Base-by-base conservation (phyloP, 106 monocot species). In the Amphibolis antarctica region DNA sequence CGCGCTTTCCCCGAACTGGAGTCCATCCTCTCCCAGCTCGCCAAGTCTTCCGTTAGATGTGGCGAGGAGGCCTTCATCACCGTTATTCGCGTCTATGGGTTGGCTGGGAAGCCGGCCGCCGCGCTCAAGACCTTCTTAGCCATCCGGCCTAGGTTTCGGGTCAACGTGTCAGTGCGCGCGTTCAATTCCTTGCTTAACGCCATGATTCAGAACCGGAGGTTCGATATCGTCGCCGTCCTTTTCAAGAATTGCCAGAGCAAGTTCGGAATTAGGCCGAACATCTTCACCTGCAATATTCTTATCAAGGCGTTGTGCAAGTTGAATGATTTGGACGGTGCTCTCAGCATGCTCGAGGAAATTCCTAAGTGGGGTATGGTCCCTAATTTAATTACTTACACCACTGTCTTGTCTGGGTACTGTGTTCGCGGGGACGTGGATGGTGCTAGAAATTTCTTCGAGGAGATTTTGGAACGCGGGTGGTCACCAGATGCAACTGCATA, bases 181-280 rank as follows among this genome's bases (percentile, higher is more conserved):
- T 77, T 93, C 78, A 93, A 88, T 73, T 80, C 82, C 28, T 78
- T 93, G 65, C 88, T 93, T 62, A 78, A 85, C 56, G 83, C 85
- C 51, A 80, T 93, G 83, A 48, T 93, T 15, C 78, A 73, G 63
- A 80, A 78, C 75, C 75, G 63, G 18, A 75, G 80, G 18, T 58
- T 73, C 70, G 49, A 68, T 25, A 69, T 88, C 55, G 88, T 73
- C 57, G 66, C 75, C 10, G 43, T 62, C 12, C 82, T 93, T 26
- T 93, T 93, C 78, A 65, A 50, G 49, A 62, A 65, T 50, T 80
- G 62, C 56, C 53, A 19, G 0, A 17, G 44, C 4, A 82, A 78
- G 57, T 85, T 93, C 36, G 68, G 69, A 3, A 79, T 88, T 50
- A 14, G 59, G 11, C 93, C 85, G 56, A 88, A 93, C 54, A 82